Evolutionary conservation across 2,329 filamentous ascomycete species (phyloP).

Genomic region (Aureobasidium sp.): DNA sequence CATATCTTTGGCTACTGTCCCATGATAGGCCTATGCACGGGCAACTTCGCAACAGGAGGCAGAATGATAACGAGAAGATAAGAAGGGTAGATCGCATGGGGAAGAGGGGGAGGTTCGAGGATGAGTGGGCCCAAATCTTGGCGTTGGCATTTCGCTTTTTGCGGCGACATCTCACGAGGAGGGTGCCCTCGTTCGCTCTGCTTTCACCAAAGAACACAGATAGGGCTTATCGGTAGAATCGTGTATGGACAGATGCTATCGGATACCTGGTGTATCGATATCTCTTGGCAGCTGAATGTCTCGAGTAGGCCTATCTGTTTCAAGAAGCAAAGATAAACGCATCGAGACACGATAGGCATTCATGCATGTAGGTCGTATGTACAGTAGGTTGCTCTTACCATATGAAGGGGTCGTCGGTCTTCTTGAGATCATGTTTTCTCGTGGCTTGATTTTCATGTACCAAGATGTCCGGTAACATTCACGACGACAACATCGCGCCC

Average conservation of each 20-base stretch:
- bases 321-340: background rate
- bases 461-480: background rate
- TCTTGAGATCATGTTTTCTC: background rate
- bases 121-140: background rate
- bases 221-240: too few species aligned
- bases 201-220: too few species aligned
- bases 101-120: background rate
- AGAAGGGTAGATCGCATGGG: background rate
- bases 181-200: background rate
- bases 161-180: background rate
- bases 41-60: background rate
- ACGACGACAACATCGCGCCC: conserved; percentile 21
- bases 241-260: background rate
- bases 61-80: background rate
- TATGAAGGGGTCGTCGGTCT: background rate
- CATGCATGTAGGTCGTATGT: background rate
- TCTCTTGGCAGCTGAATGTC: background rate
- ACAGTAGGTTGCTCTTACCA: background rate
- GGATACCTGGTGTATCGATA: background rate
- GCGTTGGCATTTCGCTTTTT: background rate
- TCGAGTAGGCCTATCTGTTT: background rate
- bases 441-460: background rate
- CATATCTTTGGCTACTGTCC: background rate
- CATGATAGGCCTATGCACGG: conserved; percentile 1
- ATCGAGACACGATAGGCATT: background rate